These are phyloP conservation scores for Anacardium occidentale DNA, from an alignment of 345 rosid genomes.

Conservation along the genomic window DNA sequence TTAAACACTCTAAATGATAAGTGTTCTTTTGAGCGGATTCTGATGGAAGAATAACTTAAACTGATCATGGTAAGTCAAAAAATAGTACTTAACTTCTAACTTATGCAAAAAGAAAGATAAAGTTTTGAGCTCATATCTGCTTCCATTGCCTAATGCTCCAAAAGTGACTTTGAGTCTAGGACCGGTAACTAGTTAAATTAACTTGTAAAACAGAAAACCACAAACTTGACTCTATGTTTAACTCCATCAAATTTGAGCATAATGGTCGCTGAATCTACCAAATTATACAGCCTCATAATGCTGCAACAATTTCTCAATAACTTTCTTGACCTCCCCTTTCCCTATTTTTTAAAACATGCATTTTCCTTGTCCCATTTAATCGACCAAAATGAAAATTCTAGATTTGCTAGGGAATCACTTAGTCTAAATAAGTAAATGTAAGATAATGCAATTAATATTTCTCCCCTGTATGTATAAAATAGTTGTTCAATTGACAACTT, in stretches of 20 bases:
- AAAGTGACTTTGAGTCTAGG: background rate
- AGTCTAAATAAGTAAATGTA: background rate
- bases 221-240: background rate
- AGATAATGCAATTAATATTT: background rate
- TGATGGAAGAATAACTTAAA: too few relatives aligned
- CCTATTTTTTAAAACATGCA: background rate
- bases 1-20: too few relatives aligned
- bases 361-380: background rate
- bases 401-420: background rate
- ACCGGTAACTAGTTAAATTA: background rate
- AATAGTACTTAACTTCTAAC: too few relatives aligned
- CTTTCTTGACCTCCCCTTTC: slow-evolving; percentile 5
- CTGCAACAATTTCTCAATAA: background rate
- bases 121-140: background rate
- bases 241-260: background rate
- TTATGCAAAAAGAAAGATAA: too few relatives aligned
- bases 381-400: background rate
- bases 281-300: background rate
- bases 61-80: too few relatives aligned
- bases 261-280: background rate
- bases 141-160: background rate
- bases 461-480: background rate
- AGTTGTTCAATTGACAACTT: too few relatives aligned
- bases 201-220: background rate
- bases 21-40: too few relatives aligned